Conservation (phyloP, 805 yeast genomes). For the Jamesozyma spencerorum region DNA sequence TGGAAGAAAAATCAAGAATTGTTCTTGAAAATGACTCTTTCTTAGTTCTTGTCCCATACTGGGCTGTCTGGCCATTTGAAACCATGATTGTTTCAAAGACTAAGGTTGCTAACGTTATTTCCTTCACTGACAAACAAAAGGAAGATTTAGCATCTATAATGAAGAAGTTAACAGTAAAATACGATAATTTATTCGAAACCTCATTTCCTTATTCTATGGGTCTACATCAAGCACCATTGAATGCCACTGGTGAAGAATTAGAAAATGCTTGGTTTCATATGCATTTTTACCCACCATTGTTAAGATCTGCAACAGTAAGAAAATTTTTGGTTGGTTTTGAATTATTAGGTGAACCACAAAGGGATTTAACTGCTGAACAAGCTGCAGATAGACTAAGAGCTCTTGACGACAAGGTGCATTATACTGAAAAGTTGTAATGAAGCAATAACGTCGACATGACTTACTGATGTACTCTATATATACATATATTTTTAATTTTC, state of each 20-base stretch:
- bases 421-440: conserved; percentile 38
- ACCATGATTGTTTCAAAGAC: conserved; percentile 52
- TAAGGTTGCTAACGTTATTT: conserved; percentile 42
- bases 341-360: conserved; percentile 57
- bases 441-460: too few species aligned
- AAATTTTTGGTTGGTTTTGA: conserved; percentile 72
- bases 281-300: conserved; percentile 72
- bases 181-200: conserved; percentile 61
- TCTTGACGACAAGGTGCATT: conserved; percentile 31
- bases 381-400: conserved; percentile 35
- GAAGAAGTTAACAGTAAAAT: conserved; percentile 47
- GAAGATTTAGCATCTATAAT: conserved; percentile 48
- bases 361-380: conserved; percentile 29
- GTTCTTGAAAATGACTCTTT: conserved; percentile 55
- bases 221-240: conserved; percentile 63
- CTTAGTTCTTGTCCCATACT: conserved; percentile 62
- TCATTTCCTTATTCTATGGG: conserved; percentile 80
- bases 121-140: conserved; percentile 39
- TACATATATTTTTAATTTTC: too few species aligned
- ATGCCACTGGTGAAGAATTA: conserved; percentile 35
- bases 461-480: too few species aligned
- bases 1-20: conserved; percentile 41
- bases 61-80: conserved; percentile 83
- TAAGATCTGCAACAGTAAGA: conserved; percentile 65
- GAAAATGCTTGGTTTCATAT: conserved; percentile 52